phyloP scores from a whole-genome alignment of 441 rosid genomes.

The Eruca vesicaria region DNA sequence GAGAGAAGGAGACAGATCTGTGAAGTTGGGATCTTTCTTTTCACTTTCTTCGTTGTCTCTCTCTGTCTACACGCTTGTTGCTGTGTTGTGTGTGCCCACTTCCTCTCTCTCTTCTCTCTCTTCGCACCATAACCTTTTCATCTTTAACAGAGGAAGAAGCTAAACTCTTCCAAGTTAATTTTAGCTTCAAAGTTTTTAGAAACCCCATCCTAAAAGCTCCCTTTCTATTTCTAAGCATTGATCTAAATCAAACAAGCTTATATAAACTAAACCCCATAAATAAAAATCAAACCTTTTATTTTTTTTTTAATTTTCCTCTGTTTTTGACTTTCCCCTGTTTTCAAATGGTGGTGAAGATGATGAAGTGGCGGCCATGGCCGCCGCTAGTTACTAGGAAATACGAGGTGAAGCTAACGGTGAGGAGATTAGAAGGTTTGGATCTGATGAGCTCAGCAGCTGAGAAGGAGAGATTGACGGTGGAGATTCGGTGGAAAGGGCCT shows the following conservation, averaged over 20 bases:
- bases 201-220: conserved; percentile 7
- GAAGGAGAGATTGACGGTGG: conserved; percentile 56
- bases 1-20: conserved; percentile 27
- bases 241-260: conserved; percentile 1
- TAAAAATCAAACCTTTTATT: not conserved
- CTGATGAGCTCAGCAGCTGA: conserved; percentile 48
- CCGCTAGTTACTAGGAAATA: conserved; percentile 70
- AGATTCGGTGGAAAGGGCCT: conserved; percentile 96
- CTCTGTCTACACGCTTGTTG: conserved; percentile 28
- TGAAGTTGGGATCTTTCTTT: conserved; percentile 32
- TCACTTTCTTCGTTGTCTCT: conserved; percentile 21
- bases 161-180: conserved; percentile 1
- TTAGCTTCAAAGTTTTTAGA: conserved; percentile 2
- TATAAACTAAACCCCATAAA: not conserved
- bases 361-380: conserved; percentile 99
- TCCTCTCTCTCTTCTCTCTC: not conserved
- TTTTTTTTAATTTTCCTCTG: not conserved
- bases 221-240: conserved; percentile 32
- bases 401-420: conserved; percentile 63
- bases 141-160: conserved; percentile 7
- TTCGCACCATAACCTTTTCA: not conserved
- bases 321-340: conserved; percentile 5
- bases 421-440: conserved; percentile 80
- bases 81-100: conserved; percentile 34
- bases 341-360: conserved; percentile 94